phyloP scores from a whole-genome alignment of 2,329 filamentous ascomycete genomes.

The Beauveria rudraprayagi region DNA sequence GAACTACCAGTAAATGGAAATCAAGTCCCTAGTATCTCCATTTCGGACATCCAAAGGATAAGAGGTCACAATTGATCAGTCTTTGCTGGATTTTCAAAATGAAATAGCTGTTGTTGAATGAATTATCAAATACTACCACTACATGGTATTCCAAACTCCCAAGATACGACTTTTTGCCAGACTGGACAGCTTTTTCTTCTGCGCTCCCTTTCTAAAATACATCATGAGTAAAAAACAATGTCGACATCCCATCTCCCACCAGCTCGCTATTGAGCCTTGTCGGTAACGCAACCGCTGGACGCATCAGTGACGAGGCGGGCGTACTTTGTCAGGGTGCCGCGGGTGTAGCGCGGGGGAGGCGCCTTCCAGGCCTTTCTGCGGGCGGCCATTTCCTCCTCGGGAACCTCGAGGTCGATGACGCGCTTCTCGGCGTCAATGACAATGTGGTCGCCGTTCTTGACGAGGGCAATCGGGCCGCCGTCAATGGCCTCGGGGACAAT shows the following conservation, averaged over 20 bases:
- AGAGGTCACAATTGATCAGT: background rate
- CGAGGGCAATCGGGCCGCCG: slow-evolving; percentile 75
- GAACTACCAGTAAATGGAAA: too few relatives aligned
- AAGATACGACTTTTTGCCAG: background rate
- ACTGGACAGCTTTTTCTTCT: background rate
- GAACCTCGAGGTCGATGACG: slow-evolving; percentile 58
- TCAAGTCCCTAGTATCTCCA: too few relatives aligned
- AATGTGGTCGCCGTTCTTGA: slow-evolving; percentile 73
- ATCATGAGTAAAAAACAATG: background rate
- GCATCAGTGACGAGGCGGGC: slow-evolving; percentile 51
- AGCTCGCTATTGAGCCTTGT: slow-evolving; percentile 17
- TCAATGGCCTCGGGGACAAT: slow-evolving; percentile 82
- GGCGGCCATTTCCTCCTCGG: slow-evolving; percentile 53
- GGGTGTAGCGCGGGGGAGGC: slow-evolving; percentile 48
- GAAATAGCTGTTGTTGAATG: background rate
- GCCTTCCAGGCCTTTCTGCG: slow-evolving; percentile 54
- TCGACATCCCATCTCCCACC: background rate
- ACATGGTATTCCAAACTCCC: background rate
- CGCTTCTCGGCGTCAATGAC: slow-evolving; percentile 74
- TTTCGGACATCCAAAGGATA: too few relatives aligned
- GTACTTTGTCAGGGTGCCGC: slow-evolving; percentile 65
- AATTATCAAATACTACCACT: background rate
- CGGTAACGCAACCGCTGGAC: slow-evolving; percentile 52
- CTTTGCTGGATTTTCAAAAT: background rate
- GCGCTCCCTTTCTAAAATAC: background rate